Evolutionary conservation across 2,329 filamentous ascomycete genomes (phyloP).

Genomic region (Pezicula neosporulosa): DNA sequence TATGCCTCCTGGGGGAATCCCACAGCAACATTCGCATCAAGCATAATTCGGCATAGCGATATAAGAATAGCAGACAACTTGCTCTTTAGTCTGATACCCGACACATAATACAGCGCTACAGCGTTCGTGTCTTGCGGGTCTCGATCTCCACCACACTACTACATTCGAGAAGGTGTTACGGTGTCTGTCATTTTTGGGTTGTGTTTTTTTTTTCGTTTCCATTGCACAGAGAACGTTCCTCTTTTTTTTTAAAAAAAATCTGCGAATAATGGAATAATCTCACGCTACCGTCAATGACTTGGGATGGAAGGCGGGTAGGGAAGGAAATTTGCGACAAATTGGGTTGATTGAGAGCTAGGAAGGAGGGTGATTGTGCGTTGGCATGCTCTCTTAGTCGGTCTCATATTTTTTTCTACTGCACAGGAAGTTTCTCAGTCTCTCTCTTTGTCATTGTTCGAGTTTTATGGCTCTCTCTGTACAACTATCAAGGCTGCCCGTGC

Average conservation of each 20-base stretch:
- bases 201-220: slow-evolving; percentile 8
- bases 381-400: background rate
- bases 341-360: no score
- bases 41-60: slow-evolving; percentile 46
- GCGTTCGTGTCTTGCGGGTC: slow-evolving; percentile 26
- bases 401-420: background rate
- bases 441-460: background rate
- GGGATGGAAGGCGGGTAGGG: background rate
- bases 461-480: slow-evolving; percentile 7
- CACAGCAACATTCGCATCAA: slow-evolving; percentile 78
- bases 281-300: slow-evolving; percentile 2
- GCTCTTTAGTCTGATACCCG: slow-evolving; percentile 51
- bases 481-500: no score
- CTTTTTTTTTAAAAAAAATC: slow-evolving; percentile 12
- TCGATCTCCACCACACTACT: slow-evolving; percentile 19
- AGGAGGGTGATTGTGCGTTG: no score
- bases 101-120: slow-evolving; percentile 42
- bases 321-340: no score
- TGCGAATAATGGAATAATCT: slow-evolving; percentile 23
- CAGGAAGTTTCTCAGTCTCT: slow-evolving; percentile 3
- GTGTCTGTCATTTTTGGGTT: slow-evolving; percentile 23
- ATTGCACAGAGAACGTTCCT: slow-evolving; percentile 12
- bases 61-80: slow-evolving; percentile 21
- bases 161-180: slow-evolving; percentile 26
- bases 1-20: slow-evolving; percentile 76